Evolutionary conservation across 148 eudicot species (phyloP), one percentile per base, ranked within the genome.

Genomic region (Chenopodium album): DNA sequence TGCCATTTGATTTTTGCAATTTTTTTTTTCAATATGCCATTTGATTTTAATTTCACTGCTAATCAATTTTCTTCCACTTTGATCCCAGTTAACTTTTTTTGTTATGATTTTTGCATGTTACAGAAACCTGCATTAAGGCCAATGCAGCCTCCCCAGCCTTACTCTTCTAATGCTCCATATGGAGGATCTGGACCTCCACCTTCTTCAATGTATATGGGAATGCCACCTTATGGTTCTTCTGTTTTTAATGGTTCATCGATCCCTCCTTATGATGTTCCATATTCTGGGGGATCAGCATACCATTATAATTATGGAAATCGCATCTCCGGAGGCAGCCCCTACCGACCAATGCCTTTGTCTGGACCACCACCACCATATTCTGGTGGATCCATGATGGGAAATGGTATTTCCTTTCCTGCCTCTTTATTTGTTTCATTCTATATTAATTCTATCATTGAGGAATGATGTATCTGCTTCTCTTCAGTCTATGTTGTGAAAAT

Each of bases 271-370:
- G 95, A 94, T 67, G 91, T 87, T 79, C 94, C 94, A 66, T 92
- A 71, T 86, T 82, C 94, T 64, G 98, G 98, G 29, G 94, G 95
- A 54, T 91, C 99, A 26, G 84, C 92, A 20, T 94, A 94, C 83
- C 95, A 83, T 71, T 92, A 92, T 81, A 90, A 85, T 75, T 94
- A 91, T 77, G 91, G 91, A 12, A 81, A 78, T 75, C 98, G 99
- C 60, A 79, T 89, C 71, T 80, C 97, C 82, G 98, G 97, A 73
- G 98, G 95, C 71, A 96, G 95, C 85, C 98, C 99, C 17, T 96
- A 85, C 85, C 88, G 95, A 20, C 90, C 95, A 66, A 71, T 92
- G 78, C 98, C 89, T 86, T 47, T 92, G 31, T 85, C 99, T 76
- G 91, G 89, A 46, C 94, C 92, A 78, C 84, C 92, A 78, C 84